Evolutionary conservation across 2,329 filamentous ascomycete species (phyloP), one percentile per base, ranked within the genome.

Genomic region (Paracamarosporium sp.): DNA sequence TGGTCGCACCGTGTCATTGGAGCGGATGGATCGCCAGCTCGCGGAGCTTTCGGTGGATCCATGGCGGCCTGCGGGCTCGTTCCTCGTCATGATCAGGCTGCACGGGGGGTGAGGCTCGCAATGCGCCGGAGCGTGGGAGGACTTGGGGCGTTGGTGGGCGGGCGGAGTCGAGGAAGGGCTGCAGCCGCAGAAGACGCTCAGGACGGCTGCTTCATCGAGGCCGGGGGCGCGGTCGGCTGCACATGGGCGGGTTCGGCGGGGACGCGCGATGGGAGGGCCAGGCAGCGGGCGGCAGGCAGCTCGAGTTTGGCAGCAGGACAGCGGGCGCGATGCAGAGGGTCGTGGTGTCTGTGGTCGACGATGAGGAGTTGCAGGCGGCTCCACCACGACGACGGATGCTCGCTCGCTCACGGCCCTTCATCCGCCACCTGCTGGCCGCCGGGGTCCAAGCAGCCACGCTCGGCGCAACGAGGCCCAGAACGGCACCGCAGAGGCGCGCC

Each of bases 11-110:
- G 90, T 92, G 70, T 86, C 84, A 70, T 83, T 85, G 61, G 88
- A 90, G 67, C 85, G 84, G 71, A 83, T 84, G 60, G 88, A 90
- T 68, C 85, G 84, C 77, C 84, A 86, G 80, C 88, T 90, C 79
- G 85, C 86, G 64, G 85, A 85, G 82, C 85, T 88, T 79, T 86
- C 86, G 64, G 83, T 80, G 63, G 87, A 88, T 80, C 84, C 88
- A 83, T 89, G 85, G 79, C 87, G 88, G 78, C 82, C 82, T 69
- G 78, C 78, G 70, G 81, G 80, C 74, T 90, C 88, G 80, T 88
- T 85, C 78, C 84, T 86, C 79, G 87, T 86, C 89, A 91, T 91
- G 48, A 50, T 70, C 63, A 50, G 63, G 62, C 62, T 55, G 58
- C 44, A 43, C 47, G 41, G 56, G 53, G 59, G 56, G 50, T 40